phyloP scores from a whole-genome alignment of 2,329 filamentous ascomycete species.

The Aaosphaeria arxii region DNA sequence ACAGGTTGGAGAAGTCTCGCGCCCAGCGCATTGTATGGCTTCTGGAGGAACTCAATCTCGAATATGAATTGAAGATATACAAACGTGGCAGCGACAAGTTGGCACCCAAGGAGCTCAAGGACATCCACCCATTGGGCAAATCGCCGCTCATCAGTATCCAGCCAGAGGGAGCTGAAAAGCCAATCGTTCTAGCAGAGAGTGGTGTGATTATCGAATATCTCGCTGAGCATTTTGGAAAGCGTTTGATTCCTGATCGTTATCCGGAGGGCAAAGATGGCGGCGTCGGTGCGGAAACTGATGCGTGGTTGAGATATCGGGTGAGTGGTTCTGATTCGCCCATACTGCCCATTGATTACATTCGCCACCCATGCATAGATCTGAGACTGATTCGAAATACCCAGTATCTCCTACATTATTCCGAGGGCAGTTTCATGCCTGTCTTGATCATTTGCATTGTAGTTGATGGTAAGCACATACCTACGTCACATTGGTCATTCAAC shows the following conservation, averaged over 20 bases:
- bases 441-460: slow-evolving; percentile 65
- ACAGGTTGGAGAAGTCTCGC: slow-evolving; percentile 79
- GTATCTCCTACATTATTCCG: slow-evolving; percentile 70
- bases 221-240: slow-evolving; percentile 60
- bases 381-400: slow-evolving; percentile 2
- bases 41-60: slow-evolving; percentile 74
- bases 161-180: slow-evolving; percentile 43
- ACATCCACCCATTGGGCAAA: slow-evolving; percentile 83
- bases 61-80: slow-evolving; percentile 78
- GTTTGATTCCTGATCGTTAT: slow-evolving; percentile 53
- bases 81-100: slow-evolving; percentile 63
- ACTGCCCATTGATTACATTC: slow-evolving; percentile 2
- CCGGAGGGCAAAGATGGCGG: slow-evolving; percentile 52
- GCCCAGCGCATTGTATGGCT: slow-evolving; percentile 83
- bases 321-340: no score
- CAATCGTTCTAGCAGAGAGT: slow-evolving; percentile 73
- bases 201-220: slow-evolving; percentile 81
- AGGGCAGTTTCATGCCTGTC: slow-evolving; percentile 77
- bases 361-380: neutral
- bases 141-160: slow-evolving; percentile 73
- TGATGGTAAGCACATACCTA: slow-evolving; percentile 42
- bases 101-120: slow-evolving; percentile 73
- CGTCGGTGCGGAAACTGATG: slow-evolving; percentile 57
- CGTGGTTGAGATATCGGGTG: slow-evolving; percentile 56
- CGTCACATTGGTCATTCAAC: neutral